Conservation (phyloP, 352 stramenopile genomes). For the Aphanomyces euteiches region DNA sequence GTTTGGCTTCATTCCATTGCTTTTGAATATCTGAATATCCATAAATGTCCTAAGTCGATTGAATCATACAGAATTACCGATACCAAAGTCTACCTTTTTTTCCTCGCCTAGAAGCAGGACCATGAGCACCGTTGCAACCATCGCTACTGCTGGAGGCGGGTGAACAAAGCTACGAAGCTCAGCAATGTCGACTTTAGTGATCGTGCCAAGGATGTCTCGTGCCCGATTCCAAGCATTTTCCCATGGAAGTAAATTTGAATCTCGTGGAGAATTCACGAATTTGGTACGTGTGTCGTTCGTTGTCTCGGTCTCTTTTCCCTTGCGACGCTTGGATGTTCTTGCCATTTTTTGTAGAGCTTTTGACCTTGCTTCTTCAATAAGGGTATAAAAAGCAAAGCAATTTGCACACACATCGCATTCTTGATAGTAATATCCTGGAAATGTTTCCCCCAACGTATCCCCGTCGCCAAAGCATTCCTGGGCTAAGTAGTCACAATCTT, state of each 20-base stretch:
- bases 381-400: conserved; percentile 76
- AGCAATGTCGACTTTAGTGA: conserved; percentile 66
- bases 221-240: conserved; percentile 42
- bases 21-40: neutral
- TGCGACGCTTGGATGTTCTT: conserved; percentile 8
- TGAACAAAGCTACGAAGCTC: conserved; percentile 80
- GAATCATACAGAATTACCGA: no score
- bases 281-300: no score
- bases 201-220: conserved; percentile 30
- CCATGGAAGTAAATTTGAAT: conserved; percentile 33
- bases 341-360: conserved; percentile 51
- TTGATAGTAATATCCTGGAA: conserved; percentile 82
- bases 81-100: neutral
- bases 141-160: conserved; percentile 67
- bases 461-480: conserved; percentile 63
- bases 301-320: neutral
- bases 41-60: neutral
- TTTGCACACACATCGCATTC: conserved; percentile 70
- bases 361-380: conserved; percentile 72
- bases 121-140: conserved; percentile 63
- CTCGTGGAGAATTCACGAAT: no score
- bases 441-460: conserved; percentile 64
- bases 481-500: conserved; percentile 71
- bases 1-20: conserved; percentile 50
- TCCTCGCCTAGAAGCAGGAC: conserved; percentile 50